phyloP scores from a whole-genome alignment of 2,329 filamentous ascomycete genomes.

The Dothistroma septosporum region DNA sequence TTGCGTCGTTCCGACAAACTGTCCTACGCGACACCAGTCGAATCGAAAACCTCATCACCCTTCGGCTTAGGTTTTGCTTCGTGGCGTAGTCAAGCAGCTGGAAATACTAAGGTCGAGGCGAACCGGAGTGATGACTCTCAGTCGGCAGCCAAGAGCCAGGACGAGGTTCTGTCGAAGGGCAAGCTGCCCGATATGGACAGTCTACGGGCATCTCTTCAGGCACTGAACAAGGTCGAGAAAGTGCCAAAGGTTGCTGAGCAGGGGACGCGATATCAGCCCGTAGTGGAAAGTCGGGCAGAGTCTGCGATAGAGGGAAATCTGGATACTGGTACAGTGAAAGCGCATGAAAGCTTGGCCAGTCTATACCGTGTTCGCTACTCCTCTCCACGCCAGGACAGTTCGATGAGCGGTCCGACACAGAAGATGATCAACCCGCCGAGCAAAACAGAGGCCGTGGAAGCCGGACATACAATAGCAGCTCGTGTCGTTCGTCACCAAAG shows the following conservation, averaged over 20 bases:
- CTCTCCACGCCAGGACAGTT: neutral
- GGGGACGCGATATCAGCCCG: neutral
- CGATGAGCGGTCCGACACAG: too few species aligned
- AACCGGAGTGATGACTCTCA: neutral
- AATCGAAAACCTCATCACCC: neutral
- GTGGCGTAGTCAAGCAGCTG: neutral
- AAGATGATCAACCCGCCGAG: too few species aligned
- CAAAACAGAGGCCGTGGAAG: neutral
- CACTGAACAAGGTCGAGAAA: neutral
- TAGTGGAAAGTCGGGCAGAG: neutral
- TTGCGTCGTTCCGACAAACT: slow-evolving; percentile 3
- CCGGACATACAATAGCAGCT: neutral
- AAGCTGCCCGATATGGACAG: neutral
- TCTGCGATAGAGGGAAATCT: neutral
- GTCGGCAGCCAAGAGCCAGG: neutral
- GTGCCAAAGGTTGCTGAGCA: neutral
- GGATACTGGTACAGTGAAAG: neutral
- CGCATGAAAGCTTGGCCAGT: neutral
- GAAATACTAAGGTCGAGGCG: neutral
- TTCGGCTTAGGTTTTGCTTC: neutral
- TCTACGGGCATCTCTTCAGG: neutral
- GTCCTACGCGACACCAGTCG: neutral
- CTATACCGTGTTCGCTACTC: neutral
- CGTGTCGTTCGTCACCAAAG: neutral
- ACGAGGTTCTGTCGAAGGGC: neutral